A percentile compares a stretch with the other conserved stretches of the same genome.
Evolutionary conservation across 345 rosid genomes (phyloP).

Genomic region (Lepidium sativum): DNA sequence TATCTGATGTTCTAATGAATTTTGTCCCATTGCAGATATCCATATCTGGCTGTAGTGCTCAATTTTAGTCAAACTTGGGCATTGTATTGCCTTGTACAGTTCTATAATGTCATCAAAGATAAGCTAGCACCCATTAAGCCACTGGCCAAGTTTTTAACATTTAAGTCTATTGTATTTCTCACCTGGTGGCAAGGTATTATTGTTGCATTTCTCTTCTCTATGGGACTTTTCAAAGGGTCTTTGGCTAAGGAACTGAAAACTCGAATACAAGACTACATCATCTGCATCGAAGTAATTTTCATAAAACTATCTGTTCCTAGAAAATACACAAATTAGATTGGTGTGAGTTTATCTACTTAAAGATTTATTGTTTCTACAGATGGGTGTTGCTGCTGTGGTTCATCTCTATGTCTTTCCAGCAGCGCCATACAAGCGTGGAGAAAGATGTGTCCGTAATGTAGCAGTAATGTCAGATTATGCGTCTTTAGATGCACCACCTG

Average conservation of each 20-base stretch:
- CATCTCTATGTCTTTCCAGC: slow-evolving; percentile 95
- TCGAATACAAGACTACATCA: slow-evolving; percentile 89
- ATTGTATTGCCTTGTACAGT: slow-evolving; percentile 91
- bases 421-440: slow-evolving; percentile 92
- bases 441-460: slow-evolving; percentile 97
- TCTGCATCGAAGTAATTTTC: slow-evolving; percentile 73
- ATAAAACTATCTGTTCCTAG: too few relatives aligned
- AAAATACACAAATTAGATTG: background rate
- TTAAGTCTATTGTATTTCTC: slow-evolving; percentile 93
- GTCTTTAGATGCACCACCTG: slow-evolving; percentile 76
- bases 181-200: slow-evolving; percentile 99
- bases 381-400: slow-evolving; percentile 94
- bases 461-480: slow-evolving; percentile 95
- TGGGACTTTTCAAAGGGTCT: slow-evolving; percentile 78
- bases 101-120: slow-evolving; percentile 81
- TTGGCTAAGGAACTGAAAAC: slow-evolving; percentile 88
- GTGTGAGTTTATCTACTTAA: background rate
- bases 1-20: background rate
- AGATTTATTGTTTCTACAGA: slow-evolving; percentile 37
- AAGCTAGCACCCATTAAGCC: slow-evolving; percentile 86
- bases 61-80: slow-evolving; percentile 99
- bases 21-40: slow-evolving; percentile 55
- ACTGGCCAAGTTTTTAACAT: slow-evolving; percentile 85
- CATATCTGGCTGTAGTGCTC: slow-evolving; percentile 89
- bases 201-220: slow-evolving; percentile 83